These are phyloP conservation scores for Cytospora mali DNA, from an alignment of 2,329 filamentous ascomycete species.

Conservation along the genomic window DNA sequence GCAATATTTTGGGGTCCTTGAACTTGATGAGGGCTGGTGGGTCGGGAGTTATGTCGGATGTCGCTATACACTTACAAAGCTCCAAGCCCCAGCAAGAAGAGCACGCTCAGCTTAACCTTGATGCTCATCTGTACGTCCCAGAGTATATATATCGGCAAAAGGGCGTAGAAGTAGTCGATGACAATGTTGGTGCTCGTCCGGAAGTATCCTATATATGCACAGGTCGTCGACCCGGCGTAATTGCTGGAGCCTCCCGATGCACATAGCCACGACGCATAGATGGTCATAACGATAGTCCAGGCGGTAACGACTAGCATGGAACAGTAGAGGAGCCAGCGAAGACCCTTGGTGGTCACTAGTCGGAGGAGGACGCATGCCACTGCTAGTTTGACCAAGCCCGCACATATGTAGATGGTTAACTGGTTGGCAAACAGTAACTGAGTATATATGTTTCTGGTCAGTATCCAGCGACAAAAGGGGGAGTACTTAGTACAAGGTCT, in stretches of 20 bases:
- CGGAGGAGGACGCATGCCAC: constrained; percentile 38
- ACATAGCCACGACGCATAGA: constrained; percentile 37
- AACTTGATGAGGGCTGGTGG: background rate
- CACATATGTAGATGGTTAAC: constrained; percentile 36
- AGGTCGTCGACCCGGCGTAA: constrained; percentile 35
- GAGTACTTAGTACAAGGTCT: background rate
- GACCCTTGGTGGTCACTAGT: constrained; percentile 31
- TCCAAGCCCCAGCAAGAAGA: constrained; percentile 36
- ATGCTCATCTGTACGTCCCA: constrained; percentile 34
- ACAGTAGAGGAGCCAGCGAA: constrained; percentile 33
- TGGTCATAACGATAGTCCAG: constrained; percentile 38
- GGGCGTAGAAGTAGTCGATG: constrained; percentile 40
- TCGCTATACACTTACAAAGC: constrained; percentile 33
- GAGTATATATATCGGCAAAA: constrained; percentile 36
- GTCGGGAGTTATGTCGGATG: background rate
- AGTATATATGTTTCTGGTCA: background rate
- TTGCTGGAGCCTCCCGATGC: constrained; percentile 36
- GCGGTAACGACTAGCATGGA: constrained; percentile 35
- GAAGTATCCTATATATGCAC: constrained; percentile 36
- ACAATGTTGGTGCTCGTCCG: constrained; percentile 38
- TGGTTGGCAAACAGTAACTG: constrained; percentile 37
- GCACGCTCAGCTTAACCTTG: constrained; percentile 34
- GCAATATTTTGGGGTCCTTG: background rate
- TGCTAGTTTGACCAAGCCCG: constrained; percentile 38
- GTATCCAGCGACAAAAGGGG: background rate